A percentile compares a stretch with the other conserved stretches of the same genome.
These are phyloP conservation scores for Termitomyces sp. DNA, from an alignment of 768 basidiomycete genomes.

Conservation along the genomic window DNA sequence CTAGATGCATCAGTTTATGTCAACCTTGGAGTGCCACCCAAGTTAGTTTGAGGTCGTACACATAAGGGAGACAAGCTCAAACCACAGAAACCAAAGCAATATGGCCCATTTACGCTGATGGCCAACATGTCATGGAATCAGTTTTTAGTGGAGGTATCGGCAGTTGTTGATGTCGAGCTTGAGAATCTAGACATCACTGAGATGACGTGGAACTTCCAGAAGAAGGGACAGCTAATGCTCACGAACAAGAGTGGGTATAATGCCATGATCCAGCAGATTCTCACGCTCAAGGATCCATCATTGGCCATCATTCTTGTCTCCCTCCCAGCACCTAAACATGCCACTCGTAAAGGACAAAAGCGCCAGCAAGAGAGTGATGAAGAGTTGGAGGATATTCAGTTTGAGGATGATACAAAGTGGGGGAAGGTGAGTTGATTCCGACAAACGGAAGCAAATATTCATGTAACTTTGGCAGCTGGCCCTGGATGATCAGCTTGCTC, in stretches of 20 bases:
- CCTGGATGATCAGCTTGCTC: slow-evolving; percentile 4
- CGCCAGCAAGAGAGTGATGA: background rate
- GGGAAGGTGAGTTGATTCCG: slow-evolving; percentile 2
- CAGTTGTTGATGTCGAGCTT: background rate
- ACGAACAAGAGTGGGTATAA: background rate
- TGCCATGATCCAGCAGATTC: slow-evolving; percentile 3
- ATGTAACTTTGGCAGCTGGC: background rate
- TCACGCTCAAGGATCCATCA: background rate
- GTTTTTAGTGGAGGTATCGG: background rate
- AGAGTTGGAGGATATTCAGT: background rate
- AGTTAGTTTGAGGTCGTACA: background rate
- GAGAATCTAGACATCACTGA: slow-evolving; percentile 1
- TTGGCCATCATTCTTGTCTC: background rate
- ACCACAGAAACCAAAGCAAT: background rate
- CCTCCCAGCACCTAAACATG: background rate
- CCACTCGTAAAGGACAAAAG: background rate
- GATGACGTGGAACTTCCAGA: slow-evolving; percentile 10
- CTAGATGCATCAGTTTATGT: background rate
- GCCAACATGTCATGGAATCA: background rate
- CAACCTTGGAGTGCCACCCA: background rate
- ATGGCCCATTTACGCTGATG: slow-evolving; percentile 8
- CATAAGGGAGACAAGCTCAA: slow-evolving; percentile 1
- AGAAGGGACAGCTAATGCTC: background rate
- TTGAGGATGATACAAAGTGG: background rate
- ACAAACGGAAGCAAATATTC: background rate